A percentile compares a stretch with the other conserved stretches of the same genome.
Evolutionary conservation across 1,139 yeast species (phyloP).

Genomic region (Taphrina flavorubra): DNA sequence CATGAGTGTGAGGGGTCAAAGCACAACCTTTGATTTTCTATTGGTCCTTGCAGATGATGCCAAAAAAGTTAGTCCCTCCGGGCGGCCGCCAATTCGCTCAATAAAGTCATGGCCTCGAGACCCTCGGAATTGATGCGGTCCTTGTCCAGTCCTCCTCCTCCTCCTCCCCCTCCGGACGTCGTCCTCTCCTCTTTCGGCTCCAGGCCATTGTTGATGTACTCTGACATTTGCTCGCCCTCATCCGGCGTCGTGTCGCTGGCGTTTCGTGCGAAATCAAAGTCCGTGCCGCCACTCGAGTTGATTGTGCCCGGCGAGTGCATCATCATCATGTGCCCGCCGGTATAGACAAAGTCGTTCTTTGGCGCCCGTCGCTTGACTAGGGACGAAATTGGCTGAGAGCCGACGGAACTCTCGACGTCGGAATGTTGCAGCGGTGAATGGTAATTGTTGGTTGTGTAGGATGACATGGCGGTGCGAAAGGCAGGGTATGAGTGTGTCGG

Average conservation of each 20-base stretch:
- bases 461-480: background rate
- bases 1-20: too few species aligned
- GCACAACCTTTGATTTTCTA: too few species aligned
- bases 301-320: conserved; percentile 18
- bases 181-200: conserved; percentile 13
- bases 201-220: conserved; percentile 34
- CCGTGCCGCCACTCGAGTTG: conserved; percentile 3
- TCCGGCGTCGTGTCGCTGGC: conserved; percentile 6
- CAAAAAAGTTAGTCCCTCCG: conserved; percentile 5
- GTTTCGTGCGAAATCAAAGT: conserved; percentile 16
- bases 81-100: conserved; percentile 28
- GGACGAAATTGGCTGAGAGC: conserved; percentile 27
- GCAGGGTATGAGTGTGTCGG: conserved; percentile 4
- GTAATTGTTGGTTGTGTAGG: background rate
- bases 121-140: conserved; percentile 12
- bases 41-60: too few species aligned
- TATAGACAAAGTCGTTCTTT: conserved; percentile 30
- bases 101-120: conserved; percentile 12
- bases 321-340: conserved; percentile 36
- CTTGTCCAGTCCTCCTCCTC: background rate
- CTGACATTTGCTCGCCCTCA: conserved; percentile 31
- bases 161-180: background rate
- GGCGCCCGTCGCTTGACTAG: conserved; percentile 26
- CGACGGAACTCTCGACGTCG: conserved; percentile 29
- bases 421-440: conserved; percentile 1